Base-by-base conservation (phyloP, 2,329 filamentous ascomycete genomes). In the Grosmannia penicillata region DNA sequence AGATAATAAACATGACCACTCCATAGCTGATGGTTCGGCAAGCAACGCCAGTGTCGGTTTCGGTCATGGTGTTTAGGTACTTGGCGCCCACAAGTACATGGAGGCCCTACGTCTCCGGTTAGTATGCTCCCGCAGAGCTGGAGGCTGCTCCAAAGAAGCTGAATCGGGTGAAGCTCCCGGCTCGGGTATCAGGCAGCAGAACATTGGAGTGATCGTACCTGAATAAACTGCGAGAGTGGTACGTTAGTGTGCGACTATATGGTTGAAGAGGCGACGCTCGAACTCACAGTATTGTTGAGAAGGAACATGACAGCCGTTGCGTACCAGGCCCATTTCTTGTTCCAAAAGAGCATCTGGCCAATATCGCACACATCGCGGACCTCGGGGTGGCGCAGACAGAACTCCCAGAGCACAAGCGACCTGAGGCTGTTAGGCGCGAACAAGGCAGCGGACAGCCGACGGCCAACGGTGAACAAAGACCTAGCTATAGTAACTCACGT, bases 261-360 rank as follows among this genome's bases (percentile, higher is more conserved):
- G n/a, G n/a, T n/a, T n/a, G n/a, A n/a, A n/a, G n/a, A n/a, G n/a
- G n/a, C n/a, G n/a, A 2, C 5, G 9, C 4, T n/a, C 15, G 11
- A 28, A 27, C 49, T 13, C 43, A 56, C 54, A 14, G 84, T 93
- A 56, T 94, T 95, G 69, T 95, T 95, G 45, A 94, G 58, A 33
- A 94, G 62, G 57, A 95, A 95, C 82, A 93, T 93, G 55, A 84
- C 61, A 2, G 84, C 86, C 0, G 74, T 78, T 23, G 62, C 65
- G 55, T 68, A 78, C 73, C 73, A 78, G 4, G 70, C 73, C 72
- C 79, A 83, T 43, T 71, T 75, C 56, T 83, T 77, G 47, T 80
- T 78, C 78, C 81, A 93, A 60, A 93, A 94, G 18, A 95, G 72
- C 70, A 87, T 87, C 57, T 94, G 84, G n/a, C 86, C 87, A 53